A percentile compares a stretch with the other conserved stretches of the same genome.
Evolutionary conservation across 768 basidiomycete species (phyloP).

Genomic region (Exsudoporus frostii): DNA sequence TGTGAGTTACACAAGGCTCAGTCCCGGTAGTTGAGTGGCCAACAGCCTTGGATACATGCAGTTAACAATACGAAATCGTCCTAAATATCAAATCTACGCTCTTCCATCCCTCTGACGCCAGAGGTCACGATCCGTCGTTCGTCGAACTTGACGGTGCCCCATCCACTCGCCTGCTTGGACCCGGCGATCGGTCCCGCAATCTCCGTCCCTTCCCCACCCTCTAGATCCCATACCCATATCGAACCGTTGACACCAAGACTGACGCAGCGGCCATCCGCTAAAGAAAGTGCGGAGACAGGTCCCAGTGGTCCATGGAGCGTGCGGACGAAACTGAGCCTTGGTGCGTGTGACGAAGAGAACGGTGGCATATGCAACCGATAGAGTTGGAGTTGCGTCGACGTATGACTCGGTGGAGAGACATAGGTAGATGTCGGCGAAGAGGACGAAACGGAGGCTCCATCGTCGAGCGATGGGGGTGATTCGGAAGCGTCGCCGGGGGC

Average conservation of each 20-base stretch:
- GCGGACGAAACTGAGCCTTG: slow-evolving; percentile 70
- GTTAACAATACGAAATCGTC: neutral
- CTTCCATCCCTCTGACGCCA: slow-evolving; percentile 30
- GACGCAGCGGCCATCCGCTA: slow-evolving; percentile 82
- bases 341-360: slow-evolving; percentile 46
- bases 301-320: slow-evolving; percentile 68
- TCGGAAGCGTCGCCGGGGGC: slow-evolving; percentile 51
- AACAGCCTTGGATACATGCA: neutral
- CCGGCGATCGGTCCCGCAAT: slow-evolving; percentile 34
- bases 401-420: slow-evolving; percentile 39
- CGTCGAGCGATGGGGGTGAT: slow-evolving; percentile 10
- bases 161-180: slow-evolving; percentile 23
- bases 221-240: slow-evolving; percentile 87
- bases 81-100: slow-evolving; percentile 36
- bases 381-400: slow-evolving; percentile 60
- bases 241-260: slow-evolving; percentile 68
- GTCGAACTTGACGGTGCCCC: slow-evolving; percentile 63
- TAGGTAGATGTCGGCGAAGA: slow-evolving; percentile 25
- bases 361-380: slow-evolving; percentile 68
- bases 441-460: slow-evolving; percentile 19
- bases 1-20: too few species aligned
- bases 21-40: too few species aligned
- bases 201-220: slow-evolving; percentile 44
- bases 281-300: slow-evolving; percentile 60
- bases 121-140: slow-evolving; percentile 66